Evolutionary conservation across 495 filamentous ascomycete species (phyloP).

Genomic region (Lophiostoma macrostomum): DNA sequence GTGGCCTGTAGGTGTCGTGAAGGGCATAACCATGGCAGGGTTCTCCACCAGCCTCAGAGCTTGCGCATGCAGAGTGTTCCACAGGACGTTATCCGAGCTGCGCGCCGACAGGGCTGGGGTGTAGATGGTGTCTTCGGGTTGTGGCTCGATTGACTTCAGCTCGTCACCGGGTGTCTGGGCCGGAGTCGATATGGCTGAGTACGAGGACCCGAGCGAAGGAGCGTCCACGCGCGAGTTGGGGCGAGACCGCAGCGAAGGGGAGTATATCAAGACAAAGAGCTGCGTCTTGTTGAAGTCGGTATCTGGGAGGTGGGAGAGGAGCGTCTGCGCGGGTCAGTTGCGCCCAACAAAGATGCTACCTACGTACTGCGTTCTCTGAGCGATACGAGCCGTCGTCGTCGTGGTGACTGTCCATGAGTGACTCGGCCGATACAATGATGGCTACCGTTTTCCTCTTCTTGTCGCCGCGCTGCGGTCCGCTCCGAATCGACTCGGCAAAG

Average conservation of each 20-base stretch:
- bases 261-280: slow-evolving; percentile 85
- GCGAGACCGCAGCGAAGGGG: slow-evolving; percentile 62
- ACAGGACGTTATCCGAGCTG: slow-evolving; percentile 50
- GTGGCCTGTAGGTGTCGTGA: slow-evolving; percentile 72
- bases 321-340: slow-evolving; percentile 59
- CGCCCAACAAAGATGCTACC: slow-evolving; percentile 36
- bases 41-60: slow-evolving; percentile 74
- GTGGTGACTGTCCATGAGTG: slow-evolving; percentile 47
- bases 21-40: slow-evolving; percentile 80
- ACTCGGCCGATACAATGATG: slow-evolving; percentile 79
- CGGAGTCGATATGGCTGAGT: slow-evolving; percentile 78
- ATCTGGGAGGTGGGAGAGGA: slow-evolving; percentile 81
- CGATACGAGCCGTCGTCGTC: slow-evolving; percentile 58
- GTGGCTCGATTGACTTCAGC: slow-evolving; percentile 50
- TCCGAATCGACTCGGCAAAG: slow-evolving; percentile 25
- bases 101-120: slow-evolving; percentile 30
- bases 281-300: slow-evolving; percentile 64
- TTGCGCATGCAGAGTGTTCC: slow-evolving; percentile 72
- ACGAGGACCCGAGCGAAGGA: slow-evolving; percentile 75
- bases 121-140: slow-evolving; percentile 32
- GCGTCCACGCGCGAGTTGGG: slow-evolving; percentile 47
- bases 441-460: slow-evolving; percentile 75
- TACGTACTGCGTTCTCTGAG: slow-evolving; percentile 79
- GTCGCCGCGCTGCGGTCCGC: slow-evolving; percentile 41
- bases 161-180: slow-evolving; percentile 66